Evolutionary conservation across 148 eudicot genomes (phyloP), one percentile per base, ranked within the genome.

Genomic region (Rhododendron simsii): DNA sequence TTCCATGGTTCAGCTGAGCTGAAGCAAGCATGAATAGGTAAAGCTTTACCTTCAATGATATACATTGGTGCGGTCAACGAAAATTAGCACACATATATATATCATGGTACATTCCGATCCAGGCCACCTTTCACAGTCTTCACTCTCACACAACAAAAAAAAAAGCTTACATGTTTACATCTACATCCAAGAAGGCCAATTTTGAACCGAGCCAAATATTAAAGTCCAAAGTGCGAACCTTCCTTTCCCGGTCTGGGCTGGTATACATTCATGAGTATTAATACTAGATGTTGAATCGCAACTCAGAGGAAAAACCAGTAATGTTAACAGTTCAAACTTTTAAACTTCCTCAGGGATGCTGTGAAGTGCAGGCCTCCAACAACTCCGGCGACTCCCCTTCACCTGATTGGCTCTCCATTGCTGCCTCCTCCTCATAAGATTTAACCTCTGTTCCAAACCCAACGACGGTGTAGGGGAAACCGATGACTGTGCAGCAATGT

Each of bases 351-450:
- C 94, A 0, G 96, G 96, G 76, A 94, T 94, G 88, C 93, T 94
- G 48, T 89, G 92, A 80, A 94, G 96, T 20, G 83, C 90, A 75
- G 96, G 96, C 81, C 87, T 92, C 96, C 96, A 93, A 39, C 88
- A 59, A 65, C 85, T n/a, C 73, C 48, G 87, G 80, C 73, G 15
- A 51, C 81, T 78, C 33, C 73, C 79, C 80, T 71, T 86, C 76
- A 2, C 82, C 71, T 84, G 84, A 51, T 50, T 63, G 78, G 81
- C 89, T 88, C 88, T 88, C 85, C 48, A 81, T 21, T 84, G 37
- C 44, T 86, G 89, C 88, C 89, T 90, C 78, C 83, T 89, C 86
- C 86, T 84, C 94, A 91, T 88, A 2, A 89, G 81, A 88, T 81
- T 77, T 85, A 94, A 61, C 73, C 94, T 88, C 23, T 91, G 91